Percentiles rank a stretch among this genome's conserved stretches.
Evolutionary conservation across 1,139 yeast genomes (phyloP).

Genomic region (Taphrina deformans): DNA sequence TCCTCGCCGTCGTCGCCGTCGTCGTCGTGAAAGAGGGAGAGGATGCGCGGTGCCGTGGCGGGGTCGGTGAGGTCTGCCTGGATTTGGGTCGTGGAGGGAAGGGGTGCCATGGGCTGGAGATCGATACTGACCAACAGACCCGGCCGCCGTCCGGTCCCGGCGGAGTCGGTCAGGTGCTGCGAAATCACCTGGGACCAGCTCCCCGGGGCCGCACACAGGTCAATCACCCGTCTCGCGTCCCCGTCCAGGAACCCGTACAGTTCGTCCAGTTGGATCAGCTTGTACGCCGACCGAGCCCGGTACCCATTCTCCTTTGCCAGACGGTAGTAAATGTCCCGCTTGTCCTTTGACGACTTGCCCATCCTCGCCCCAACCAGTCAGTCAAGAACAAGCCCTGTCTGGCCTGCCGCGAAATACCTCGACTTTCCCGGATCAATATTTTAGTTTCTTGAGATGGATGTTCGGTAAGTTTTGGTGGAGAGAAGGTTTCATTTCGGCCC

Average conservation of each 20-base stretch:
- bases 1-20: neutral
- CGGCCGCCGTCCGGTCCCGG: constrained; percentile 48
- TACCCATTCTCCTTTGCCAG: constrained; percentile 93
- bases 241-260: constrained; percentile 73
- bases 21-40: constrained; percentile 76
- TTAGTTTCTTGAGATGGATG: neutral
- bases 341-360: constrained; percentile 33
- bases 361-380: too few species aligned
- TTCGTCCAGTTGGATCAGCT: constrained; percentile 81
- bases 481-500: neutral
- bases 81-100: constrained; percentile 77
- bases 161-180: constrained; percentile 47
- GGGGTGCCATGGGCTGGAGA: constrained; percentile 95
- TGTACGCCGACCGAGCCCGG: constrained; percentile 95
- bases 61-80: constrained; percentile 99
- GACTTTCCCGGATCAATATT: too few species aligned
- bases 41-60: constrained; percentile 69
- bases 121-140: constrained; percentile 93
- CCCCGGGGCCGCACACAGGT: constrained; percentile 98
- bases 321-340: constrained; percentile 36
- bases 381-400: too few species aligned
- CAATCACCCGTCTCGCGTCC: constrained; percentile 80
- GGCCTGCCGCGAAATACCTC: too few species aligned
- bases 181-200: constrained; percentile 98
- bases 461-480: neutral